These are phyloP conservation scores for Ziziphus jujuba DNA, from an alignment of 306 rosid species.

Conservation along the genomic window DNA sequence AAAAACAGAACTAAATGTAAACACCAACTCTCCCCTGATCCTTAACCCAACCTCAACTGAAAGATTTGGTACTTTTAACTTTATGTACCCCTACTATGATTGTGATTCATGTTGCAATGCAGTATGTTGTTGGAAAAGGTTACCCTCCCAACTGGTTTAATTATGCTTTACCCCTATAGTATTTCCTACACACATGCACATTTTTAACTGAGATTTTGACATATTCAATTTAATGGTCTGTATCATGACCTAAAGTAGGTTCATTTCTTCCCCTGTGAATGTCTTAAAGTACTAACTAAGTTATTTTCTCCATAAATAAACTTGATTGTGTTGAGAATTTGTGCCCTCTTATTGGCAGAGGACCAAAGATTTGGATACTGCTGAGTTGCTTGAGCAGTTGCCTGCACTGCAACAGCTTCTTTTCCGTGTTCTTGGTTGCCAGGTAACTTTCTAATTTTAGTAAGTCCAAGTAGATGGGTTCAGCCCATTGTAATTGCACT, in stretches of 20 bases:
- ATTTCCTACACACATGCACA: background rate
- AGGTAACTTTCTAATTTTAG: constrained; percentile 47
- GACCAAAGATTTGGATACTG: constrained; percentile 91
- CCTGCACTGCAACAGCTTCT: constrained; percentile 95
- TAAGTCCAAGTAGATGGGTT: constrained; percentile 15
- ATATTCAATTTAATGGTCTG: no score
- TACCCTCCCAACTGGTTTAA: no score
- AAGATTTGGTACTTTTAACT: no score
- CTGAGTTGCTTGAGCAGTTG: constrained; percentile 87
- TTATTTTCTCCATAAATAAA: background rate
- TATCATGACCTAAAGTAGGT: background rate
- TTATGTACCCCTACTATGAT: no score
- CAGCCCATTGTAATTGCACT: background rate
- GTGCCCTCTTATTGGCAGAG: constrained; percentile 66
- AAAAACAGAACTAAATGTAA: no score
- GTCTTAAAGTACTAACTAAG: background rate
- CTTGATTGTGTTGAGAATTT: constrained; percentile 1
- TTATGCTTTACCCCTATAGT: background rate
- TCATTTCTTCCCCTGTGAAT: background rate
- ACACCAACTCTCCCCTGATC: background rate
- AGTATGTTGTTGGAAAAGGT: no score
- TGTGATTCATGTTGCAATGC: no score
- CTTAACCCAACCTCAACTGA: no score
- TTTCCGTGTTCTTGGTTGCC: constrained; percentile 83
- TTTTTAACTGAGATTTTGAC: background rate